Conservation (phyloP, 176 grass and related monocot genomes). For the Paspalum notatum region DNA sequence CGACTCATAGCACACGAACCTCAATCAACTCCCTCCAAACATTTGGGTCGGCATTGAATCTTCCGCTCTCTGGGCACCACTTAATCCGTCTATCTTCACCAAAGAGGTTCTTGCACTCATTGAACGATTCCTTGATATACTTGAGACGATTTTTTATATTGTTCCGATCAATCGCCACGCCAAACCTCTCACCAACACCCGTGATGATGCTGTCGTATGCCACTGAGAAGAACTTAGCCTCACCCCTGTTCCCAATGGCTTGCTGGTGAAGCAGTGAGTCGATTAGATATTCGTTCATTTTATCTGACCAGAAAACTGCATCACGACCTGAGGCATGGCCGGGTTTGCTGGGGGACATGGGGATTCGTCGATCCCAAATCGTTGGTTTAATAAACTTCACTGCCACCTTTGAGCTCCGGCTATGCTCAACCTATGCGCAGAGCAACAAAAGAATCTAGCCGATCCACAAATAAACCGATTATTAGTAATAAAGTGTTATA, state of each 20-base stretch:
- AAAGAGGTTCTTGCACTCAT: slow-evolving; percentile 49
- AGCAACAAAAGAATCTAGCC: neutral
- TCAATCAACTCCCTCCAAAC: slow-evolving; percentile 53
- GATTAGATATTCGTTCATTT: slow-evolving; percentile 52
- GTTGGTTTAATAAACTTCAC: neutral
- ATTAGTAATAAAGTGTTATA: neutral
- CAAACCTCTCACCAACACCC: slow-evolving; percentile 47
- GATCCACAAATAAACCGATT: neutral
- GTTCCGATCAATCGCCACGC: slow-evolving; percentile 37
- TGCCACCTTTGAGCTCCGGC: neutral
- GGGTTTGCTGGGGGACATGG: slow-evolving; percentile 1
- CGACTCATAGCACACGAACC: slow-evolving; percentile 38
- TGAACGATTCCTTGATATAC: slow-evolving; percentile 47
- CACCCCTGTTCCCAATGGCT: slow-evolving; percentile 47
- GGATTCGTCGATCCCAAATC: neutral
- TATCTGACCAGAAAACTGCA: slow-evolving; percentile 48
- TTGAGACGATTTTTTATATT: slow-evolving; percentile 65
- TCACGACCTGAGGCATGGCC: slow-evolving; percentile 33
- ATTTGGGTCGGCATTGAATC: slow-evolving; percentile 46
- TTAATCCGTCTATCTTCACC: slow-evolving; percentile 39
- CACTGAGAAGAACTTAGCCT: slow-evolving; percentile 31
- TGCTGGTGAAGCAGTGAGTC: slow-evolving; percentile 50
- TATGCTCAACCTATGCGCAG: neutral
- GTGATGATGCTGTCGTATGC: slow-evolving; percentile 50
- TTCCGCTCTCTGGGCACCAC: slow-evolving; percentile 37